A percentile compares a stretch with the other conserved stretches of the same genome.
These are phyloP conservation scores for Cercophora sp. DNA, from an alignment of 495 filamentous ascomycete genomes.

Conservation along the genomic window DNA sequence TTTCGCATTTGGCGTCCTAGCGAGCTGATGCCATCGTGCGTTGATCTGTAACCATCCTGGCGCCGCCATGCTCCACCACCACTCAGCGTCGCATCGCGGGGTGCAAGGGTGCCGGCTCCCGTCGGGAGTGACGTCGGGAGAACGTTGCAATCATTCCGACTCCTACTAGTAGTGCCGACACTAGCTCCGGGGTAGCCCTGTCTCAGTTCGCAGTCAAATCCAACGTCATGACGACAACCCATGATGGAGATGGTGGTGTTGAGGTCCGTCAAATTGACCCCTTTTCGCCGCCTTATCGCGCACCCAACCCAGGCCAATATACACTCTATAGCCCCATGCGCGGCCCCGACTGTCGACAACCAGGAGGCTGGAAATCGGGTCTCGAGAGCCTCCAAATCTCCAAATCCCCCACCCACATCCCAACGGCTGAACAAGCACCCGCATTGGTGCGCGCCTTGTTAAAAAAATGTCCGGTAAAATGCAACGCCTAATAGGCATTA, in stretches of 20 bases:
- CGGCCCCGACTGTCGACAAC: background rate
- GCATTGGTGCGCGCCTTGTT: slow-evolving; percentile 1
- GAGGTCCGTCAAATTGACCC: too few species aligned
- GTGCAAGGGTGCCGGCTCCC: background rate
- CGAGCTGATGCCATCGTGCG: background rate
- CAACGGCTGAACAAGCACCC: slow-evolving; percentile 1
- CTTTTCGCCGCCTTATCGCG: background rate
- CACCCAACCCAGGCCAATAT: background rate
- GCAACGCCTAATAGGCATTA: background rate
- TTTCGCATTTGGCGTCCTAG: background rate
- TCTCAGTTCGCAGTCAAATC: too few species aligned
- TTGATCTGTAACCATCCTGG: background rate
- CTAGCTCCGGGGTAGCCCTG: too few species aligned
- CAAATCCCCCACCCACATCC: background rate
- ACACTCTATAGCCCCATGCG: background rate
- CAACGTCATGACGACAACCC: too few species aligned
- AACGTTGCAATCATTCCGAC: background rate
- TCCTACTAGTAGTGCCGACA: background rate
- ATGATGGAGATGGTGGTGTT: too few species aligned
- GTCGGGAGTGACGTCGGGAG: background rate
- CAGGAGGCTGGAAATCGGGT: background rate
- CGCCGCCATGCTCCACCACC: background rate
- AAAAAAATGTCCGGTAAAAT: slow-evolving; percentile 1
- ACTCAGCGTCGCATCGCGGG: background rate
- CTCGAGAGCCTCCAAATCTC: too few species aligned